Evolutionary conservation across 805 yeast genomes (phyloP).

Genomic region (Hanseniaspora mollemarum): DNA sequence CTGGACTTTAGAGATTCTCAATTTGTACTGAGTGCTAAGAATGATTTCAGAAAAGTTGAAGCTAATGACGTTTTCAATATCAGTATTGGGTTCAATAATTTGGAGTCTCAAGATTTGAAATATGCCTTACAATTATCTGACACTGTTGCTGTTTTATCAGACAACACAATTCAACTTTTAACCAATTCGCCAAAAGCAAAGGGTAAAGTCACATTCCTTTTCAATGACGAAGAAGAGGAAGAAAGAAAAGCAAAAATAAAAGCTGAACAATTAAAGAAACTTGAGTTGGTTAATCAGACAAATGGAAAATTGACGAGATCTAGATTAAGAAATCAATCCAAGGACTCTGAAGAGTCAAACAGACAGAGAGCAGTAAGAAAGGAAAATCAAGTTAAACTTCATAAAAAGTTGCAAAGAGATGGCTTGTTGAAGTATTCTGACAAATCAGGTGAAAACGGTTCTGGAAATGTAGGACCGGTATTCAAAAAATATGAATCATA

Average conservation of each 20-base stretch:
- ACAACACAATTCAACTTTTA: slow-evolving; percentile 40
- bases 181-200: slow-evolving; percentile 64
- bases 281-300: slow-evolving; percentile 22
- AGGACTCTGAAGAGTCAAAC: slow-evolving; percentile 53
- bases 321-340: slow-evolving; percentile 66
- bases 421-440: slow-evolving; percentile 75
- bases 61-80: slow-evolving; percentile 68
- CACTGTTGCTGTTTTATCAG: slow-evolving; percentile 50
- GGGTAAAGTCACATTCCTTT: slow-evolving; percentile 70
- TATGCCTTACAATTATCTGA: slow-evolving; percentile 72
- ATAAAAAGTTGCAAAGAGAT: slow-evolving; percentile 73
- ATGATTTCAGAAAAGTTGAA: slow-evolving; percentile 46
- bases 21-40: slow-evolving; percentile 60
- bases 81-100: slow-evolving; percentile 62
- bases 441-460: slow-evolving; percentile 52
- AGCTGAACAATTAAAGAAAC: slow-evolving; percentile 21
- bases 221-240: slow-evolving; percentile 54
- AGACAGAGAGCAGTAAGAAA: slow-evolving; percentile 57
- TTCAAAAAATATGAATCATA: slow-evolving; percentile 91
- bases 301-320: slow-evolving; percentile 62
- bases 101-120: slow-evolving; percentile 44
- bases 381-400: slow-evolving; percentile 71
- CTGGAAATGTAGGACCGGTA: slow-evolving; percentile 42
- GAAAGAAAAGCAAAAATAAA: slow-evolving; percentile 25
- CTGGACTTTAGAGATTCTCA: slow-evolving; percentile 77